These are phyloP conservation scores for Lasiosphaeria miniovina DNA, from an alignment of 495 filamentous ascomycete genomes.

Conservation along the genomic window DNA sequence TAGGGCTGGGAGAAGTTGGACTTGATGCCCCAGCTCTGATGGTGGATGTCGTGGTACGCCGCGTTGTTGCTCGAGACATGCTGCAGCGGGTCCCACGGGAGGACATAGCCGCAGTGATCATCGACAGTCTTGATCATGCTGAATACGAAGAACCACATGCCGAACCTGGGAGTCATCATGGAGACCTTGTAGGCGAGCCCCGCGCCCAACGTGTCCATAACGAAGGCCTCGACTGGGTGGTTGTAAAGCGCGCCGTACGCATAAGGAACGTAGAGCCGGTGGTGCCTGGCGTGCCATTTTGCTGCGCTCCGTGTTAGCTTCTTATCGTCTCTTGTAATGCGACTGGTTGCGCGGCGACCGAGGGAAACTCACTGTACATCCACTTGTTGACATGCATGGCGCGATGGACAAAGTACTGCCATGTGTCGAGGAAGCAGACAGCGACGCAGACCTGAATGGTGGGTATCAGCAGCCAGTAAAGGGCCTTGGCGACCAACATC, in stretches of 20 bases:
- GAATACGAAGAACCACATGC: conserved; percentile 78
- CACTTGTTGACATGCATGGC: conserved; percentile 93
- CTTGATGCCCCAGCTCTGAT: conserved; percentile 99
- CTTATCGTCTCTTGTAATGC: neutral
- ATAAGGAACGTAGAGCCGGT: conserved; percentile 94
- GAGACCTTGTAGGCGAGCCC: conserved; percentile 75
- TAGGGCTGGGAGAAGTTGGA: conserved; percentile 74
- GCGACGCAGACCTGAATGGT: conserved; percentile 69
- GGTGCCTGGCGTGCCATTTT: conserved; percentile 89
- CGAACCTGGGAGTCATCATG: conserved; percentile 73
- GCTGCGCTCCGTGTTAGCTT: conserved; percentile 44
- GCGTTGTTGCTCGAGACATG: conserved; percentile 89
- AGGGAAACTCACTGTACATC: conserved; percentile 76
- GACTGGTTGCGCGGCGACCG: neutral
- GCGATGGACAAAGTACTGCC: conserved; percentile 96
- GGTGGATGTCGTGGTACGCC: conserved; percentile 94
- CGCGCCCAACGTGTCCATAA: conserved; percentile 86
- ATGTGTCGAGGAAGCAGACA: conserved; percentile 78
- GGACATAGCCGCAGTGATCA: conserved; percentile 93
- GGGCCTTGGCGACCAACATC: conserved; percentile 61
- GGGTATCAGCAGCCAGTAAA: conserved; percentile 80
- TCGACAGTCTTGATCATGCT: conserved; percentile 94
- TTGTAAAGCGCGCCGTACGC: conserved; percentile 97
- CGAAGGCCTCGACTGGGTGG: conserved; percentile 87
- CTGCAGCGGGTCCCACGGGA: conserved; percentile 94